Base-by-base conservation (phyloP, 345 rosid genomes). In the Pugionium cornutum region DNA sequence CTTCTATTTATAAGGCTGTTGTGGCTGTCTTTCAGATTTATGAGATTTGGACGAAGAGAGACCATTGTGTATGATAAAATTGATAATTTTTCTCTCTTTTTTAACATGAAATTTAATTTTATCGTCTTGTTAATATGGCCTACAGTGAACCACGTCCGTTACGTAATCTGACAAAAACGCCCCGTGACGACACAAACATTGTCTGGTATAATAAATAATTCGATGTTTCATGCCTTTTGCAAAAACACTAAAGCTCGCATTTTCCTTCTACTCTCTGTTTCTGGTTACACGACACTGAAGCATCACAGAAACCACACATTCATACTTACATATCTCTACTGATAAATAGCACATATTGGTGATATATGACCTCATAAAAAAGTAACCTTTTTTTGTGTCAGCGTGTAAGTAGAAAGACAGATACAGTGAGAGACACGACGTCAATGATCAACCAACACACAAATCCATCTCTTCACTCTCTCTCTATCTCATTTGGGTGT, bases 341-440 rank as follows among this genome's bases (percentile, higher is more conserved):
- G 29, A 47, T 48, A 18, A 32, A 60, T n/a, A 52, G 3, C 39
- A 8, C 33, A 37, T 29, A 42, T 27, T 18, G 18, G 18, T 30
- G 10, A 53, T 25, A 26, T n/a, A 44, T 26, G 45, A 36, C 40
- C 48, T 57, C 34, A 48, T 49, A 48, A 39, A 31, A 3, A 11
- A 29, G 2, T 48, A 47, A 4, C 28, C 34, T 67, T 48, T 67
- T 48, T 7, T 28, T 44, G 36, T 55, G 52, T 63, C 51, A 44
- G 62, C 61, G 6, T n/a, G 3, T 18, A 47, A 45, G 36, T 68
- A 58, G 30, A 58, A 68, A 59, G 25, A 2, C 40, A 43, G 37
- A 56, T 11, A 37, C 33, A 47, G 64, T 56, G 35, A 56, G 47
- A 36, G 11, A 67, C 63, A 67, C 71, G 70, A 55, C 54, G 54